These are phyloP conservation scores for Ruellia speciosa DNA, from an alignment of 305 asterid species.

Conservation along the genomic window DNA sequence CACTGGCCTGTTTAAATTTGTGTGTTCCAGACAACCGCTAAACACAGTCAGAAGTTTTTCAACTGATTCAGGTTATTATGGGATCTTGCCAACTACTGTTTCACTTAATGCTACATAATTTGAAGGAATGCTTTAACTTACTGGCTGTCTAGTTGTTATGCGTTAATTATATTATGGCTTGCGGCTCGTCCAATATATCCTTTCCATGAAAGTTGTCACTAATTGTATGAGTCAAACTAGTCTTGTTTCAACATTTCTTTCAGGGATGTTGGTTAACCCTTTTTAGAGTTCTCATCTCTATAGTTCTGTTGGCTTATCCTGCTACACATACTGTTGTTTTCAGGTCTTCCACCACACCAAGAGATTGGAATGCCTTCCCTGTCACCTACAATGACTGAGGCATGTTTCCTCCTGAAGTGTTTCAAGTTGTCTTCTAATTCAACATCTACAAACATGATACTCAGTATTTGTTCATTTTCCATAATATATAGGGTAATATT, in stretches of 20 bases:
- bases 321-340: constrained; percentile 23
- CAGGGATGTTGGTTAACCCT: no score
- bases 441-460: constrained; percentile 12
- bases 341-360: constrained; percentile 95
- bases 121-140: constrained; percentile 10
- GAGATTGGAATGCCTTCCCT: constrained; percentile 99
- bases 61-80: constrained; percentile 59
- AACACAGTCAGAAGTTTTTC: constrained; percentile 47
- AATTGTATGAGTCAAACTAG: not conserved
- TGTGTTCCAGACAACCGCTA: constrained; percentile 38
- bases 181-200: not conserved
- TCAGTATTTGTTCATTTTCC: constrained; percentile 16
- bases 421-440: constrained; percentile 11
- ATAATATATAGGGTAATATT: constrained; percentile 73
- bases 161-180: no score
- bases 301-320: not conserved
- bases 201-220: not conserved
- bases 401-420: constrained; percentile 23
- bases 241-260: not conserved
- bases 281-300: no score
- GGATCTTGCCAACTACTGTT: not conserved
- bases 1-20: constrained; percentile 16
- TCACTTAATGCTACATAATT: constrained; percentile 4
- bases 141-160: not conserved
- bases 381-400: constrained; percentile 99